These are phyloP conservation scores for Elongisporangium anandrum DNA, from an alignment of 352 stramenopile genomes.

Conservation along the genomic window DNA sequence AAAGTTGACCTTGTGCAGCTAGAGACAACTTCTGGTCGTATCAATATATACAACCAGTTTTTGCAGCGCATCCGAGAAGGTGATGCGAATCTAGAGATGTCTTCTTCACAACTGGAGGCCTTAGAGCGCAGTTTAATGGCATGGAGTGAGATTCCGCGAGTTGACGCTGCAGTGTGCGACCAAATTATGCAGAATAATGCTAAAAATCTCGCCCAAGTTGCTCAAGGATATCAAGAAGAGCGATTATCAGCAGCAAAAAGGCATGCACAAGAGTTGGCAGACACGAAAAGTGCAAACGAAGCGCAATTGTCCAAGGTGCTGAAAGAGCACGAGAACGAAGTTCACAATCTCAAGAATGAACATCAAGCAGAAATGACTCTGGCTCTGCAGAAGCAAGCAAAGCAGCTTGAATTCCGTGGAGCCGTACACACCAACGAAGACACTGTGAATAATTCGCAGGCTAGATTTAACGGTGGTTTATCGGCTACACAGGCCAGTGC, in stretches of 20 bases:
- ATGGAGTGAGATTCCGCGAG: constrained; percentile 5
- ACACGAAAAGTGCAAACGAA: neutral
- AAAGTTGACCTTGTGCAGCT: neutral
- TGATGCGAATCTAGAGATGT: neutral
- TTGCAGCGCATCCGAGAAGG: neutral
- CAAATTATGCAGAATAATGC: neutral
- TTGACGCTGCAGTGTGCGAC: neutral
- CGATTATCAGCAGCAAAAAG: neutral
- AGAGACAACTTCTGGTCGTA: neutral
- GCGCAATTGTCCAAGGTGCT: neutral
- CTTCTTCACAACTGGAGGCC: neutral
- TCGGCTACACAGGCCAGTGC: constrained; percentile 18
- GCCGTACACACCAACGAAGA: constrained; percentile 17
- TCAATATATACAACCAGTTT: neutral
- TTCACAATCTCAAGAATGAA: neutral
- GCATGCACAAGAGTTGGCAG: neutral
- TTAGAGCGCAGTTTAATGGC: constrained; percentile 4
- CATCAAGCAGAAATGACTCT: constrained; percentile 4
- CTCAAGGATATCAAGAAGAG: neutral
- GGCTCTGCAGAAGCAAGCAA: constrained; percentile 36
- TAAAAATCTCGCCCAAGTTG: neutral
- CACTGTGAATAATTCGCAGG: neutral
- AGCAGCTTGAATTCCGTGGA: constrained; percentile 38
- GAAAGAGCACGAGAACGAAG: neutral
- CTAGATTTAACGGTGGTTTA: constrained; percentile 1